Evolutionary conservation across 164 flowering plant genomes (phyloP).

Genomic region (Berberis vulgaris): DNA sequence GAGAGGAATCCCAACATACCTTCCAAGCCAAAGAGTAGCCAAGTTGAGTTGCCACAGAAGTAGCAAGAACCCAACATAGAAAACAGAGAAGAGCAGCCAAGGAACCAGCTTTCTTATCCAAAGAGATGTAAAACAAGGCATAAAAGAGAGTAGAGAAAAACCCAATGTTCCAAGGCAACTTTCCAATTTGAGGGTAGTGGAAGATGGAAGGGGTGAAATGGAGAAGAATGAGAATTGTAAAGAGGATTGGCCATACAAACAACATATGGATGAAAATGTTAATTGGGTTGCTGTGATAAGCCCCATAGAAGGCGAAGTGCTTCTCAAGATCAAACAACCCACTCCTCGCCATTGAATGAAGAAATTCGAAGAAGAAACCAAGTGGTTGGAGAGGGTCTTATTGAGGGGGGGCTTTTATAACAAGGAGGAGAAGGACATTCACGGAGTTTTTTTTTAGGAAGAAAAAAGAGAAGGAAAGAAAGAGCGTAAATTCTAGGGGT

Average conservation of each 20-base stretch:
- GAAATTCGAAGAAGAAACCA: too few relatives aligned
- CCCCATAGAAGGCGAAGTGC: conserved; percentile 3
- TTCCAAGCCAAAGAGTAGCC: conserved; percentile 4
- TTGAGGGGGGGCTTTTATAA: too few relatives aligned
- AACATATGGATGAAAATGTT: conserved; percentile 2
- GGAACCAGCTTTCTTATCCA: not conserved
- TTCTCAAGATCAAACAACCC: not conserved
- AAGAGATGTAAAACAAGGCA: not conserved
- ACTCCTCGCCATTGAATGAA: not conserved
- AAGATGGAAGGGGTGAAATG: conserved; percentile 1
- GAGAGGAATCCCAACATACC: not conserved
- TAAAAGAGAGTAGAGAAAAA: not conserved
- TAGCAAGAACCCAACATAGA: conserved; percentile 1
- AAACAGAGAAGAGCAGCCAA: conserved; percentile 2
- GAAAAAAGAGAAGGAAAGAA: too few relatives aligned
- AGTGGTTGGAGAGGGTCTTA: too few relatives aligned
- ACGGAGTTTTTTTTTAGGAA: too few relatives aligned
- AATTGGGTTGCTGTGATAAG: conserved; percentile 2
- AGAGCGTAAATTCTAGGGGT: too few relatives aligned
- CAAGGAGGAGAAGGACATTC: too few relatives aligned
- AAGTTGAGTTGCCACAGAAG: not conserved
- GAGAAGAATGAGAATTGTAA: not conserved
- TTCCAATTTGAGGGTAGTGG: not conserved
- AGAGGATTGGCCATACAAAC: conserved; percentile 2
- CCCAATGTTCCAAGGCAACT: not conserved